Evolutionary conservation across 176 grass and related monocot species (phyloP).

Genomic region (Thalia dealbata): DNA sequence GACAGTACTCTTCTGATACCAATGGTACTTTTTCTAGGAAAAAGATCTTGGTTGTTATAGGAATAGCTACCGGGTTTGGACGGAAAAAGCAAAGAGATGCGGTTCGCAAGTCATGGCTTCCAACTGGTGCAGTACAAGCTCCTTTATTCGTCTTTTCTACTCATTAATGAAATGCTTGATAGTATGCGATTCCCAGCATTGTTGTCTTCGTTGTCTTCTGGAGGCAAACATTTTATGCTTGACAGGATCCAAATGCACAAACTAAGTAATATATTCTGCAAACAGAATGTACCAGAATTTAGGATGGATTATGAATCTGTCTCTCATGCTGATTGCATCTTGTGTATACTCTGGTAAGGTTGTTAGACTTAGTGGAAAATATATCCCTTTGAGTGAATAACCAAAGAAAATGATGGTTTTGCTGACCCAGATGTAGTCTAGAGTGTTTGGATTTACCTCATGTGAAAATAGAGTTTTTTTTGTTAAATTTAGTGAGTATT

Average conservation of each 20-base stretch:
- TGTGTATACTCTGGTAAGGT: background rate
- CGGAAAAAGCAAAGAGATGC: constrained; percentile 85
- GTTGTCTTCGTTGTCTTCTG: background rate
- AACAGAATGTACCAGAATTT: background rate
- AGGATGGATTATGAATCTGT: background rate
- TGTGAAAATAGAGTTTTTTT: background rate
- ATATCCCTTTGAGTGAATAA: background rate
- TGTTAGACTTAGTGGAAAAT: background rate
- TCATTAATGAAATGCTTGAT: background rate
- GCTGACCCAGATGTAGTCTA: background rate
- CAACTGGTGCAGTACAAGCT: constrained; percentile 44
- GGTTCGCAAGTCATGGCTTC: constrained; percentile 87
- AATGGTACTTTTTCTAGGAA: constrained; percentile 57
- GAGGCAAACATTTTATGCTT: too few species aligned
- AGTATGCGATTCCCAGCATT: background rate
- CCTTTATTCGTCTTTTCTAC: background rate
- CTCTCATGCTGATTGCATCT: too few species aligned
- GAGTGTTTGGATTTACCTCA: background rate
- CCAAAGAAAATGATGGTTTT: background rate
- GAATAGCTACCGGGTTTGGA: constrained; percentile 81
- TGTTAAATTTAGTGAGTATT: too few species aligned
- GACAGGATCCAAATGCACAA: background rate
- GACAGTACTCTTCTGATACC: constrained; percentile 59
- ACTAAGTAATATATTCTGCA: background rate
- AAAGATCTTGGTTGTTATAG: constrained; percentile 64